Evolutionary conservation across 2,329 filamentous ascomycete genomes (phyloP), one percentile per base, ranked within the genome.

Genomic region (Didymella keratinophila): DNA sequence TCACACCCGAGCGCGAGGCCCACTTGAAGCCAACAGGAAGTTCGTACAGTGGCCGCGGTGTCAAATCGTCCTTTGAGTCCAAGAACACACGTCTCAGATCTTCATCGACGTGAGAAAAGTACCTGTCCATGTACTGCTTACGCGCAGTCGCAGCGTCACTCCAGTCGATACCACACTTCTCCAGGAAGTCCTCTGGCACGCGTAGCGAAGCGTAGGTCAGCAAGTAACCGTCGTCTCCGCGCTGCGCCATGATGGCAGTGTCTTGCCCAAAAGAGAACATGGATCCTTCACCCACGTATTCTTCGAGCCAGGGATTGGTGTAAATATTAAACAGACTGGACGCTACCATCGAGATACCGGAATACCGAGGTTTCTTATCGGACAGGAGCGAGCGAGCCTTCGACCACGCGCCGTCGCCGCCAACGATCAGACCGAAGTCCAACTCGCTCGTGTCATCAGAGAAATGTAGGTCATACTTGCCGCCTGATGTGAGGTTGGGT

Each of bases 21-120:
- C 85, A 88, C 2, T 78, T 73, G 4, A 83, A 78, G 2, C 63
- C 84, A 0, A 83, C 69, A 0, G 85, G 84, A 10, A 89, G 78
- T 67, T 81, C 80, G 66, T 83, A 86, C 1, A 88, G 73, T 1
- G 79, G 43, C 4, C 72, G 66, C 5, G 71, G 52, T 3, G 30
- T 60, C 2, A 66, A 9, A 2, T 45, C 39, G 21, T 72, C 67
- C 10, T 32, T 62, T 7, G 62, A 68, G 8, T 64, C 63, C 2
- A 69, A 46, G 27, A 75, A 48, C 0, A 72, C 23, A 9, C 66
- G 61, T 51, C 68, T 61, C 23, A 71, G 39, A 25, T 72, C 65
- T 0, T 56, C 70, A 2, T 81, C 81, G 2, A 83, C 55, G 20
- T 72, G 58, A 1, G 45, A 52, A 18, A 73, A 65, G 57, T 71